Evolutionary conservation across 805 yeast genomes (phyloP).

Genomic region (Metschnikowia aberdeeniae): DNA sequence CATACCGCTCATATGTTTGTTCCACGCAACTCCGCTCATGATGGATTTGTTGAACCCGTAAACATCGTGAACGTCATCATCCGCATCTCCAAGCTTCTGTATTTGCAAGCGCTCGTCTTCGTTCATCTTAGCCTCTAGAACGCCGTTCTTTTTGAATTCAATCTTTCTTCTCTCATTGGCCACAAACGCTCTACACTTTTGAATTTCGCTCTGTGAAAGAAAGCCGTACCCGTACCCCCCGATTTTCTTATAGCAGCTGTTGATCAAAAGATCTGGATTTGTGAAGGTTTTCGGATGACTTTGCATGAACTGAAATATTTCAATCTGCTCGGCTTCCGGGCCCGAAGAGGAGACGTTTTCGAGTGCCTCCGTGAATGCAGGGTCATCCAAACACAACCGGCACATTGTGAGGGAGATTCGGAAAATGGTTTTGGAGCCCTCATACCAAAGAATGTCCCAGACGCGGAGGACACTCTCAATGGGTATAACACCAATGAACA

Average conservation of each 20-base stretch:
- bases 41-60: slow-evolving; percentile 42
- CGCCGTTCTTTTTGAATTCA: slow-evolving; percentile 23
- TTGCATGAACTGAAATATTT: slow-evolving; percentile 79
- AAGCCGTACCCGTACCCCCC: slow-evolving; percentile 64
- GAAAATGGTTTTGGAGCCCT: slow-evolving; percentile 83
- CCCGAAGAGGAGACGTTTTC: slow-evolving; percentile 14
- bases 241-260: slow-evolving; percentile 68
- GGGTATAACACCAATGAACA: slow-evolving; percentile 88
- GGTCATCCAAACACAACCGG: slow-evolving; percentile 61
- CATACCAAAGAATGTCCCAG: slow-evolving; percentile 94
- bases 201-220: slow-evolving; percentile 77
- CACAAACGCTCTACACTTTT: slow-evolving; percentile 75
- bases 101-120: slow-evolving; percentile 37
- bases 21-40: slow-evolving; percentile 61
- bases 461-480: slow-evolving; percentile 82
- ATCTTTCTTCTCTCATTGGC: slow-evolving; percentile 51
- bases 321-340: slow-evolving; percentile 39
- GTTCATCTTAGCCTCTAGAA: slow-evolving; percentile 32
- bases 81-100: slow-evolving; percentile 19
- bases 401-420: slow-evolving; percentile 77
- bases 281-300: slow-evolving; percentile 68
- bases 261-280: slow-evolving; percentile 67
- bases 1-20: slow-evolving; percentile 51
- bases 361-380: slow-evolving; percentile 42
- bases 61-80: slow-evolving; percentile 38